A percentile compares a stretch with the other conserved stretches of the same genome.
Conservation (phyloP, 345 rosid species). For the Citrus sp. region DNA sequence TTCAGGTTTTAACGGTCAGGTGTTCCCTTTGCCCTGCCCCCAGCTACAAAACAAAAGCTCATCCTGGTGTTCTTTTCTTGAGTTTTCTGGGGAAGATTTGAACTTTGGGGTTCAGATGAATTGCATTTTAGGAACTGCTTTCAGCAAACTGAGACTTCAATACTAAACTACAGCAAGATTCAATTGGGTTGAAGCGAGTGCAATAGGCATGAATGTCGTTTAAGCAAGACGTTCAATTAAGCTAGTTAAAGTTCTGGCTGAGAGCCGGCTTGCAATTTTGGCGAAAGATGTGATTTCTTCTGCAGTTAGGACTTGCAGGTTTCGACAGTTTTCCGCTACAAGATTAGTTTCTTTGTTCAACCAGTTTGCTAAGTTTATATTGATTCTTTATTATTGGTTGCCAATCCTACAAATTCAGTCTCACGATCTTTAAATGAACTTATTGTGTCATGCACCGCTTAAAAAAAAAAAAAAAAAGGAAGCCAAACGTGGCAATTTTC, state of each 20-base stretch:
- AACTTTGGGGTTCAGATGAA: not conserved
- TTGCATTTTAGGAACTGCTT: not conserved
- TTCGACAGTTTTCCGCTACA: not conserved
- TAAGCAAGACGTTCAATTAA: not conserved
- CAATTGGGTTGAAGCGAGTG: not conserved
- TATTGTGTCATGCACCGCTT: not conserved
- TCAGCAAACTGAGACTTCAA: not conserved
- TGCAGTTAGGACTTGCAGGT: not conserved
- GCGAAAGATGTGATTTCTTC: not conserved
- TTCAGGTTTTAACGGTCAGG: conserved; percentile 58
- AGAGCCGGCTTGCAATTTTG: not conserved
- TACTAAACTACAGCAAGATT: not conserved
- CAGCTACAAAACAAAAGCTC: conserved; percentile 51
- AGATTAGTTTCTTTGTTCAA: not conserved
- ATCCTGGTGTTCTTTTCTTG: conserved; percentile 37
- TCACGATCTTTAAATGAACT: not conserved
- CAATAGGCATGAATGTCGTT: not conserved
- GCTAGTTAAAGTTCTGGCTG: not conserved
- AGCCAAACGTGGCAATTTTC: too few species aligned
- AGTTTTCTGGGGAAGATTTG: not conserved
- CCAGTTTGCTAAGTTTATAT: not conserved
- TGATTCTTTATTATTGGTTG: not conserved
- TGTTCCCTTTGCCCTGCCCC: conserved; percentile 64
- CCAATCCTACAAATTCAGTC: not conserved
- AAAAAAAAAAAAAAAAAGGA: too few species aligned